These are phyloP conservation scores for Aureobasidium zeae DNA, from an alignment of 2,329 filamentous ascomycete species.

Conservation along the genomic window DNA sequence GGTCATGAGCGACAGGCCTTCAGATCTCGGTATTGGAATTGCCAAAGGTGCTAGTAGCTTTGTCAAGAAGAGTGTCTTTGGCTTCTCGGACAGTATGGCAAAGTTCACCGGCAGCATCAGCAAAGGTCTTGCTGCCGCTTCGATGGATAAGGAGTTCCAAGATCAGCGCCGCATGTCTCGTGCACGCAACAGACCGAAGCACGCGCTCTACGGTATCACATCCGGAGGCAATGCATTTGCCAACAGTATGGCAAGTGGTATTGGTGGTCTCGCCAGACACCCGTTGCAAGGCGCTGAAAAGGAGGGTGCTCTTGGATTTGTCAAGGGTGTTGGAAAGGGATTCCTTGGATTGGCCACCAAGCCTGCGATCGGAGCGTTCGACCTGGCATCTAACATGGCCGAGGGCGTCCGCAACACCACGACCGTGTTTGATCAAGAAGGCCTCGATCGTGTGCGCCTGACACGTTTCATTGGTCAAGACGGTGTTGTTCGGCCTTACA, in stretches of 20 bases:
- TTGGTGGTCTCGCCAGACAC: conserved; percentile 86
- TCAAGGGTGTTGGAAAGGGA: conserved; percentile 96
- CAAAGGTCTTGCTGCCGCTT: conserved; percentile 90
- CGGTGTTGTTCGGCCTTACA: conserved; percentile 89
- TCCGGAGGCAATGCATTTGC: conserved; percentile 92
- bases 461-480: conserved; percentile 87
- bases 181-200: conserved; percentile 88
- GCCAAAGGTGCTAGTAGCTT: conserved; percentile 95
- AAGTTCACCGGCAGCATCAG: conserved; percentile 97
- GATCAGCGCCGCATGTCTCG: conserved; percentile 89
- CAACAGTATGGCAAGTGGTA: conserved; percentile 82
- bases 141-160: conserved; percentile 97
- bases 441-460: conserved; percentile 87
- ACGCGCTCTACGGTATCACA: conserved; percentile 91
- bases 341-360: conserved; percentile 92
- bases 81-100: conserved; percentile 92
- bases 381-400: conserved; percentile 91
- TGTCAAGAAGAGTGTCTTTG: conserved; percentile 97
- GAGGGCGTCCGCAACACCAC: conserved; percentile 98
- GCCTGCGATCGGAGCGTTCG: conserved; percentile 90
- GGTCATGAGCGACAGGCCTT: conserved; percentile 89
- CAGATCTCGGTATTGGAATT: conserved; percentile 89
- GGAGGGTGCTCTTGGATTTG: conserved; percentile 86
- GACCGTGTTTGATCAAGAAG: conserved; percentile 91
- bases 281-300: conserved; percentile 93